Evolutionary conservation across 345 rosid species (phyloP), one percentile per base, ranked within the genome.

Genomic region (Sapria himalayana): DNA sequence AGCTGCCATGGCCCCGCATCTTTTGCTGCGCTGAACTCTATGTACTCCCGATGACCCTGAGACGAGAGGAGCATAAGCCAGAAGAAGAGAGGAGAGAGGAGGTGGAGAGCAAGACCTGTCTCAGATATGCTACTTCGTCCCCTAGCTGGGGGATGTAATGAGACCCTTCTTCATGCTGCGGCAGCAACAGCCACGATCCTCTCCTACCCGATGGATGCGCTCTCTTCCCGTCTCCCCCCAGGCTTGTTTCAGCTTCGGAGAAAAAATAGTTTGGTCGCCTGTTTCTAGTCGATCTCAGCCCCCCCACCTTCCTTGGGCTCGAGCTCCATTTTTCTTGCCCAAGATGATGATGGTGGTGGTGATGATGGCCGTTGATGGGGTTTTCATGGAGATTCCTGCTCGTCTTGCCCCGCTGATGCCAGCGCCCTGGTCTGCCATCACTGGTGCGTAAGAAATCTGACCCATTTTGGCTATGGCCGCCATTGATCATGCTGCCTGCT

Each of bases 1-100:
- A 63, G 51, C 43, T 48, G 56, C 95, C 93, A 84, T 48, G 95
- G 99, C 19, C 69, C 85, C 23, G 50, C 48, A 54, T 80, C 99
- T 48, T 49, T 74, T 43, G 53, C 41, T 53, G 52, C 25, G 49
- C 57, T 63, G 39, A 45, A 38, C 10, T 36, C 54, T 16, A 75
- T 48, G 58, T 74, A 91, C 49, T 84, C 95, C 53, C 84, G 69
- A 61, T 91, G 93, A 40, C 99, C 99, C 99, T 91, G 81, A 51
- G 63, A 60, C 15, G 25, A 46, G 46, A 45, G 15, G 22, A 21
- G 27, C 36, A 31, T 29, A 33, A 20, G 22, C 16, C 20, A 4
- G 9, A 45, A 31, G 18, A 37, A 36, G 54, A 20, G 34, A 23
- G 41, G 23, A 37, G 33, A 12, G 29, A 49, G 13, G 33, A 36